phyloP scores from a whole-genome alignment of 768 basidiomycete genomes.

The Chalciporus sphaerocephalus region DNA sequence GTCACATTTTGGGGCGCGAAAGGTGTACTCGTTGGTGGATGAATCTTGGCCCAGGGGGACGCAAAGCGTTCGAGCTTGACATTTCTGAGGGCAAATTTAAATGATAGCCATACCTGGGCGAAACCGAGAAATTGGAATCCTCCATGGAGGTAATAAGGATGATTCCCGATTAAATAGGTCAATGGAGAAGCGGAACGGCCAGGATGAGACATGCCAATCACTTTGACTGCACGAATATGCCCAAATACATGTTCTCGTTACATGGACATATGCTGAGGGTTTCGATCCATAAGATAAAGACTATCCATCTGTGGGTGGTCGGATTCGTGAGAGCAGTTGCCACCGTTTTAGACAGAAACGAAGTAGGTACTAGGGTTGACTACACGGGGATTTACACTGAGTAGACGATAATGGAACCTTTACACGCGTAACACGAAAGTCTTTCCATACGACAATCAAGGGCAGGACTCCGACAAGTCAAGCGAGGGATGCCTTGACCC shows the following conservation, averaged over 20 bases:
- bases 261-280: constrained; percentile 29
- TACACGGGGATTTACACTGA: constrained; percentile 15
- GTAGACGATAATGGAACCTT: background rate
- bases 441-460: constrained; percentile 53
- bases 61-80: constrained; percentile 60
- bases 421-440: constrained; percentile 53
- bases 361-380: constrained; percentile 45
- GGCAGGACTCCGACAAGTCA: constrained; percentile 59
- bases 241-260: constrained; percentile 40
- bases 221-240: constrained; percentile 66
- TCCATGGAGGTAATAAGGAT: constrained; percentile 71
- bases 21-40: constrained; percentile 13
- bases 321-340: constrained; percentile 43
- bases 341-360: constrained; percentile 51
- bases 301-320: constrained; percentile 42
- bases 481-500: constrained; percentile 37
- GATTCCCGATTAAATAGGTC: constrained; percentile 48
- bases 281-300: constrained; percentile 42
- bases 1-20: constrained; percentile 17
- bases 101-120: constrained; percentile 47
- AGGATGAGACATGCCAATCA: constrained; percentile 25
- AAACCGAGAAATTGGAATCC: constrained; percentile 56
- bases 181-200: background rate
- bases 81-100: constrained; percentile 50
- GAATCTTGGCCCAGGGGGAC: constrained; percentile 38